A percentile compares a stretch with the other conserved stretches of the same genome.
Conservation (phyloP, 202 grass and related monocot species). For the Zizania palustris region DNA sequence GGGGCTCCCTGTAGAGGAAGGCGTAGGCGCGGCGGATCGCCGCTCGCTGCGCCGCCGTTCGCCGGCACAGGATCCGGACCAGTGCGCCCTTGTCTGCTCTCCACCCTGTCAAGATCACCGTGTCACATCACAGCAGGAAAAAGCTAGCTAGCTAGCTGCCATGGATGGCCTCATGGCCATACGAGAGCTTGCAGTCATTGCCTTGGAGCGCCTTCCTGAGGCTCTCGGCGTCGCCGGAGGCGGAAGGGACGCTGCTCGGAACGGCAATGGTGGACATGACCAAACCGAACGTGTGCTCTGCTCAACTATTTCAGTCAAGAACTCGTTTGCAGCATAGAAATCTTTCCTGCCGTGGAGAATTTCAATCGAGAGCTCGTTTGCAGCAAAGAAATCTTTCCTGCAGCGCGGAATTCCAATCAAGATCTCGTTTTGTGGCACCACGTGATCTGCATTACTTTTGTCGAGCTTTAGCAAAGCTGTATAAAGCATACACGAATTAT, state of each 20-base stretch:
- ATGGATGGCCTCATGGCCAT: not conserved
- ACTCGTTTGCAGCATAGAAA: not conserved
- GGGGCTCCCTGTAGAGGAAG: slow-evolving; percentile 57
- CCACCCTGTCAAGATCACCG: slow-evolving; percentile 47
- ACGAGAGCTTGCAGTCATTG: not conserved
- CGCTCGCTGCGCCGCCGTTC: slow-evolving; percentile 64
- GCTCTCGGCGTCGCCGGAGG: slow-evolving; percentile 57
- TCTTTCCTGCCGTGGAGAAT: not conserved
- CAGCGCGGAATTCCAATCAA: not conserved
- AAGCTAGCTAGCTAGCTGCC: not conserved
- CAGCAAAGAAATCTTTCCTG: slow-evolving; percentile 5
- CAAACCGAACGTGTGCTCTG: too few species aligned
- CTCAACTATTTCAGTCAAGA: too few species aligned
- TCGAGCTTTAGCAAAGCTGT: slow-evolving; percentile 6
- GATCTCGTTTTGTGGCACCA: not conserved
- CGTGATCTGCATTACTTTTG: slow-evolving; percentile 6
- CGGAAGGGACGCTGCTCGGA: slow-evolving; percentile 43
- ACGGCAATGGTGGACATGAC: slow-evolving; percentile 61
- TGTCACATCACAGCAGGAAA: not conserved
- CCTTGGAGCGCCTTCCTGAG: slow-evolving; percentile 73
- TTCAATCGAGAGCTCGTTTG: too few species aligned
- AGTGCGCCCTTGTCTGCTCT: slow-evolving; percentile 68
- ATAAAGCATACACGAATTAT: not conserved
- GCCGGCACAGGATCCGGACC: slow-evolving; percentile 50
- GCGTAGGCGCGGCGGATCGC: slow-evolving; percentile 66